Evolutionary conservation across 306 rosid genomes (phyloP).

Genomic region (Pterocarpus macrocarpus): DNA sequence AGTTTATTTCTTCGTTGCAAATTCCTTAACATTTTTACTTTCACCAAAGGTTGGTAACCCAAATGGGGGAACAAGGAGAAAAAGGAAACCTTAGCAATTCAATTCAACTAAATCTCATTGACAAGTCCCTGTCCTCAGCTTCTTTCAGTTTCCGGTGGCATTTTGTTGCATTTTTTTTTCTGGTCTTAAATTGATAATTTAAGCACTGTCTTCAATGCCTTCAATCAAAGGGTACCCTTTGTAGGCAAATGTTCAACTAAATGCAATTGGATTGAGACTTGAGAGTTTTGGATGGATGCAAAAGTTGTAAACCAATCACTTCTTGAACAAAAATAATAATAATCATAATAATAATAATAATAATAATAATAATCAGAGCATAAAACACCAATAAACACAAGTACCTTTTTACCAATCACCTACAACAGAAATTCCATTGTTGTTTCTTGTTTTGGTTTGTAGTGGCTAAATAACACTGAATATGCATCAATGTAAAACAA

Average conservation of each 20-base stretch:
- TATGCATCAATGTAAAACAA: neutral
- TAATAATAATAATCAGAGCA: neutral
- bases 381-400: neutral
- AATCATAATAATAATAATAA: too few relatives aligned
- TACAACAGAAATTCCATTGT: conserved; percentile 39
- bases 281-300: conserved; percentile 5
- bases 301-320: conserved; percentile 18
- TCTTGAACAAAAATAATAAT: neutral
- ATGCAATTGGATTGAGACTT: neutral
- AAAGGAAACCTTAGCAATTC: neutral
- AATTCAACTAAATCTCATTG: neutral
- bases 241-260: neutral
- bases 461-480: conserved; percentile 12
- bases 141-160: conserved; percentile 5
- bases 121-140: conserved; percentile 2
- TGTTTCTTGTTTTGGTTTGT: conserved; percentile 3
- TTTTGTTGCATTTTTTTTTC: neutral
- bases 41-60: neutral
- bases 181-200: neutral
- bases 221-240: neutral
- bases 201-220: conserved; percentile 24
- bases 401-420: conserved; percentile 42
- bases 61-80: too few relatives aligned
- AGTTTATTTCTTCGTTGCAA: neutral
- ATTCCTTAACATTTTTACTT: neutral